phyloP scores from a whole-genome alignment of 371 early-diverging fungal species.

The Saksenaea oblongispora region DNA sequence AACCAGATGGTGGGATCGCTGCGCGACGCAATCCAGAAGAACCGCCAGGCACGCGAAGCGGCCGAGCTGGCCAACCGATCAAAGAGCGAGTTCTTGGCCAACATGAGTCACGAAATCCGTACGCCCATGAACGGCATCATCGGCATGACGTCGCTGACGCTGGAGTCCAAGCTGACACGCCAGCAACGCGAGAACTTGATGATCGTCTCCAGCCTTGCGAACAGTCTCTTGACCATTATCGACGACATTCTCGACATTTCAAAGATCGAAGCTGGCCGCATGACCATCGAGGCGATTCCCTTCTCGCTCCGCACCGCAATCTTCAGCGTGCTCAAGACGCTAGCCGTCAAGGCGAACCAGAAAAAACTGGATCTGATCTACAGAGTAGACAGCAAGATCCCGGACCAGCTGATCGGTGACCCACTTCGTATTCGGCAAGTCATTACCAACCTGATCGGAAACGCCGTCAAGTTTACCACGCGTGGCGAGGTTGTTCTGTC shows the following conservation, averaged over 20 bases:
- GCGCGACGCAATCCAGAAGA: constrained; percentile 64
- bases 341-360: constrained; percentile 62
- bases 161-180: constrained; percentile 54
- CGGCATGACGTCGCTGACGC: constrained; percentile 65
- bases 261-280: constrained; percentile 76
- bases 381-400: constrained; percentile 59
- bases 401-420: constrained; percentile 68
- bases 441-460: constrained; percentile 74
- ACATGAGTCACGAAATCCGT: constrained; percentile 68
- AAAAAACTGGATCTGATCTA: constrained; percentile 61
- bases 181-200: constrained; percentile 72
- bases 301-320: constrained; percentile 61
- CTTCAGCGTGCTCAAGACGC: constrained; percentile 58
- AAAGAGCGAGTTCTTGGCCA: constrained; percentile 70
- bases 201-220: constrained; percentile 64
- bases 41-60: constrained; percentile 53
- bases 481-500: constrained; percentile 63
- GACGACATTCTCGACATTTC: constrained; percentile 78
- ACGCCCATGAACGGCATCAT: constrained; percentile 62
- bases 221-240: constrained; percentile 66
- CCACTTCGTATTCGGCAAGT: constrained; percentile 72
- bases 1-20: constrained; percentile 67
- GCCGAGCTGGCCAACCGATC: constrained; percentile 59
- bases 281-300: constrained; percentile 63
- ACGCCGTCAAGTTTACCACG: constrained; percentile 80